Percentiles rank a stretch among this genome's conserved stretches.
Conservation (phyloP, 2,329 filamentous ascomycete genomes). For the Curvularia verruculosa region DNA sequence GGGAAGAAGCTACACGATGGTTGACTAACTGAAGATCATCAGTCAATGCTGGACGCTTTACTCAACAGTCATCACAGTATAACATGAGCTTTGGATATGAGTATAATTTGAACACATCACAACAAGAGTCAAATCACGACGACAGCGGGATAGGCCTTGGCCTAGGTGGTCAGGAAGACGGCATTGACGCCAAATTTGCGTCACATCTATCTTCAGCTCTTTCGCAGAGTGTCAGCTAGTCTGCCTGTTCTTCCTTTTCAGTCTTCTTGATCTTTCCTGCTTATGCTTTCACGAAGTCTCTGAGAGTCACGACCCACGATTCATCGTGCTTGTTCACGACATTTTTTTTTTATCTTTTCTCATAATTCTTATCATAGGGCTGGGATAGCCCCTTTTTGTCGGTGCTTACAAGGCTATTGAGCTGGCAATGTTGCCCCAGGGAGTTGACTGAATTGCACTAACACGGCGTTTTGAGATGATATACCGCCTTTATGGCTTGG, state of each 20-base stretch:
- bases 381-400: not conserved
- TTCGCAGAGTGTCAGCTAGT: constrained; percentile 30
- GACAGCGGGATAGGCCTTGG: constrained; percentile 46
- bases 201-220: constrained; percentile 32
- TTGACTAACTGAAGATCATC: constrained; percentile 46
- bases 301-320: constrained; percentile 18
- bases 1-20: constrained; percentile 20
- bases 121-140: constrained; percentile 42
- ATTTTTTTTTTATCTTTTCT: constrained; percentile 17
- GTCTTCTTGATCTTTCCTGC: constrained; percentile 12
- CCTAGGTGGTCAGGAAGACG: constrained; percentile 43
- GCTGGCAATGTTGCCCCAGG: constrained; percentile 2
- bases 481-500: constrained; percentile 15
- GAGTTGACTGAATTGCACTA: constrained; percentile 1
- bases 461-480: constrained; percentile 12
- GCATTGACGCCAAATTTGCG: constrained; percentile 44
- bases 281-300: constrained; percentile 12
- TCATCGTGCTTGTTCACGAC: constrained; percentile 12
- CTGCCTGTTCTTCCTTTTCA: constrained; percentile 10
- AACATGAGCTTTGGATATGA: constrained; percentile 45
- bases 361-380: constrained; percentile 13
- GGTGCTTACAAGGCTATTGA: constrained; percentile 3
- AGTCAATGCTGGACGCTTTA: constrained; percentile 44
- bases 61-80: constrained; percentile 38
- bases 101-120: constrained; percentile 39